Conservation (phyloP, 148 eudicot species). For the Vaccinium macrocarpon region DNA sequence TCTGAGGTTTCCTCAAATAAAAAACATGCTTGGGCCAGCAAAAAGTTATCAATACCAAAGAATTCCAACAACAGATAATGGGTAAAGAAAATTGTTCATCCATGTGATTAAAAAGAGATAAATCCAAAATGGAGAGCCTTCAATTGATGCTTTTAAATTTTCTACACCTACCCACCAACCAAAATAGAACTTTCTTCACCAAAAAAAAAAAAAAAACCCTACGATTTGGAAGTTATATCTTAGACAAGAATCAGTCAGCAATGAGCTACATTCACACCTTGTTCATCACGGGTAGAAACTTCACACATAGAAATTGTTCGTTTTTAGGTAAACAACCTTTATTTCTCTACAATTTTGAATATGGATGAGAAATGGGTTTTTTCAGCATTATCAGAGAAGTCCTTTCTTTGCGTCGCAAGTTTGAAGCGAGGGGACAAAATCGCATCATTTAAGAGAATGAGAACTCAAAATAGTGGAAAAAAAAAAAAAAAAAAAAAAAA, state of each 20-base stretch:
- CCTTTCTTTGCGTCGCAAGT: background rate
- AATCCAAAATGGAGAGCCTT: constrained; percentile 9
- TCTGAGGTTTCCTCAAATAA: background rate
- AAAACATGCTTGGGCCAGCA: background rate
- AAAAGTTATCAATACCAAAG: background rate
- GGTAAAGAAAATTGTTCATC: background rate
- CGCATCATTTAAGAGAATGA: background rate
- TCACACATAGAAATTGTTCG: background rate
- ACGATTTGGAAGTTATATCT: background rate
- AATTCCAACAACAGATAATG: background rate
- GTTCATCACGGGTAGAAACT: background rate
- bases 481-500: background rate
- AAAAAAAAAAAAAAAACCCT: background rate
- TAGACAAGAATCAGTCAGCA: constrained; percentile 11
- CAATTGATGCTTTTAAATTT: constrained; percentile 9
- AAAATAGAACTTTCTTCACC: constrained; percentile 5
- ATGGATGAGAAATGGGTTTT: background rate
- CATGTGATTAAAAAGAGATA: background rate
- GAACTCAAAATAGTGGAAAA: background rate
- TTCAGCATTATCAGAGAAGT: background rate
- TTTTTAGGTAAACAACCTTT: background rate
- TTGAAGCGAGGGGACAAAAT: background rate
- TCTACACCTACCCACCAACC: constrained; percentile 28
- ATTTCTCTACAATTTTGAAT: background rate
- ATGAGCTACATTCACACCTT: constrained; percentile 11